Percentiles rank a stretch among this genome's conserved stretches.
phyloP scores from a whole-genome alignment of 2,329 filamentous ascomycete genomes.

The Aspergillus cejpii region DNA sequence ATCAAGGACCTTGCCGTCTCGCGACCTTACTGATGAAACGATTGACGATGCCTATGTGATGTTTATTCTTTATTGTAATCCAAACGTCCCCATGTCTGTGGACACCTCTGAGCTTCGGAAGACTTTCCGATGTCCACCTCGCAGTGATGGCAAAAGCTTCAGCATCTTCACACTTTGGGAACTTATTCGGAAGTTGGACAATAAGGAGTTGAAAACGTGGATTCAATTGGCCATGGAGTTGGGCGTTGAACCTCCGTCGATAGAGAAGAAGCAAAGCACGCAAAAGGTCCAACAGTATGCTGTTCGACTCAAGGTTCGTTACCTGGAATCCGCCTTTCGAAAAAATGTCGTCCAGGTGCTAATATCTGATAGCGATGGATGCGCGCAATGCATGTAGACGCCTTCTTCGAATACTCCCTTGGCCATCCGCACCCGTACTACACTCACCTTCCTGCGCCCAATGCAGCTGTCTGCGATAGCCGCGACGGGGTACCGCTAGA shows the following conservation, averaged over 20 bases:
- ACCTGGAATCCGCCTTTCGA: background rate
- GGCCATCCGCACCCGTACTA: conserved; percentile 74
- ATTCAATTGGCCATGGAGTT: conserved; percentile 76
- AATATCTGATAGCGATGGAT: conserved; percentile 67
- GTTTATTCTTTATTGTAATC: conserved; percentile 90
- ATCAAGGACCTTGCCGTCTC: conserved; percentile 55
- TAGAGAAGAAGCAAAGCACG: conserved; percentile 75
- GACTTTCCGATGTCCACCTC: conserved; percentile 71
- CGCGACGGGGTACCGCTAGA: conserved; percentile 78
- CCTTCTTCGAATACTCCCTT: conserved; percentile 86
- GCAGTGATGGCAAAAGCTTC: conserved; percentile 81
- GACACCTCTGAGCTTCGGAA: conserved; percentile 67
- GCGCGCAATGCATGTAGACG: conserved; percentile 91
- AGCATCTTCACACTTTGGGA: conserved; percentile 69
- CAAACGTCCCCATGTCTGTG: conserved; percentile 61
- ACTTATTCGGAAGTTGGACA: conserved; percentile 69
- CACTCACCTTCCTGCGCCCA: conserved; percentile 61
- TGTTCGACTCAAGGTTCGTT: conserved; percentile 73
- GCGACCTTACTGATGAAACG: conserved; percentile 59
- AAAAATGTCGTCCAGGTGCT: conserved; percentile 2
- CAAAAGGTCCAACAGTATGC: conserved; percentile 96
- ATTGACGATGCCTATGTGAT: conserved; percentile 76
- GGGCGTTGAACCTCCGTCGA: conserved; percentile 79
- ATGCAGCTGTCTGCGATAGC: conserved; percentile 56
- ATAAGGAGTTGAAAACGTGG: conserved; percentile 87